Evolutionary conservation across 139 green algal species (phyloP), one percentile per base, ranked within the genome.

Genomic region (Microglena sp.): DNA sequence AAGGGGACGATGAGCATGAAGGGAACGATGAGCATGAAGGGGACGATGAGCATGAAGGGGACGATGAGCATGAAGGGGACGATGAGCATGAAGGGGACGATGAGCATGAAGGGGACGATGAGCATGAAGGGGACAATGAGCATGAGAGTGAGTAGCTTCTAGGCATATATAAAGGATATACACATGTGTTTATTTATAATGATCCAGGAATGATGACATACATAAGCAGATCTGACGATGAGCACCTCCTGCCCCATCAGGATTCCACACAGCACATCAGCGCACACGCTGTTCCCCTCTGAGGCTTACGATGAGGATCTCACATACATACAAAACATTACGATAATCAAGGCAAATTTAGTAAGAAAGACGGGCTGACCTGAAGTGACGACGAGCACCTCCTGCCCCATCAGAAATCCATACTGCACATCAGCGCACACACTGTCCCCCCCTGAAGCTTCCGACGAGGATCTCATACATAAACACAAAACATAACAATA

Each of bases 381-480:
- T 36, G 75, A 78, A 3, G 70, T 77, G 15, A 75, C 64, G 15
- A 82, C 66, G 2, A 76, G 5, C 33, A 66, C 67, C n/a, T 43
- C 6, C 63, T 71, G 46, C 2, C 69, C 62, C 70, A 82, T 68
- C 1, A 82, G 67, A 1, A 2, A 64, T 27, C 75, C 75, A 1
- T 50, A 53, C 33, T 60, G 66, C 5, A 69, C 15, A 0, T 46
- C 54, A 6, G 50, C 70, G 30, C 75, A 82, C 40, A 76, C 67
- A n/a, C 56, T 72, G 1, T 28, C 28, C 6, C 31, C 26, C 1
- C 28, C 21, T 1, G n/a, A n/a, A n/a, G n/a, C n/a, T n/a, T n/a
- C n/a, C n/a, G n/a, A n/a, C n/a, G n/a, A n/a, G n/a, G n/a, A n/a
- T n/a, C n/a, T n/a, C n/a, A n/a, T n/a, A n/a, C n/a, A n/a, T n/a